Base-by-base conservation (phyloP, 257 asterid genomes). In the Capsicum chinense region DNA sequence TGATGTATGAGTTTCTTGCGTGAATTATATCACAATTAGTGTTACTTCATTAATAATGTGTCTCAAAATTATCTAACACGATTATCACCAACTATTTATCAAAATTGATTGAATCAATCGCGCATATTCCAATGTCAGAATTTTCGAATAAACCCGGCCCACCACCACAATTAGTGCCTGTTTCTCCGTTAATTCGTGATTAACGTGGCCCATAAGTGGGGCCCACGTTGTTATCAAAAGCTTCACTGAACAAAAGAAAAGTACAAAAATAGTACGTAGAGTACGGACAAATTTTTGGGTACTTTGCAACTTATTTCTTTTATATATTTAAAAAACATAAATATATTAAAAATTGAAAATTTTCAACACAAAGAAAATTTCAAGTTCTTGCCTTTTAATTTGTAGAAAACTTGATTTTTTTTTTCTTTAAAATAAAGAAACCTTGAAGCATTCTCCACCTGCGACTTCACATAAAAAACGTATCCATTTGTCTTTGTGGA, bases 101-200 rank as follows among this genome's bases (percentile, higher is more conserved):
- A 39, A 39, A 39, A 39, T 2, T 39, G 3, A 2, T 44, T 37
- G 21, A 39, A 69, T 69, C 33, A 19, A 17, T 0, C 14, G 54
- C 37, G 6, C 47, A 68, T 14, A 39, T 39, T 26, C 3, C 26
- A 8, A 68, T 1, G 3, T 15, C 15, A 13, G 11, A 14, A 50
- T 50, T 76, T 21, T 52, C 14, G 14, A 76, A 50, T 13, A 52
- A 76, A 52, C 14, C 62, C 63, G 48, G 81, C 64, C 81, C 64
- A 54, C 63, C 19, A 26, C 26, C 81, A 21, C 81, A 26, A 21
- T 54, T 76, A 13, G 16, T 26, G 64, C 64, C 81, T 8, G 8
- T 52, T 76, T 54, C 63, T 52, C 9, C 81, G 64, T 52, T 21
- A 76, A 15, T 76, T 76, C 26, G 48, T 76, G 26, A 50, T 50